phyloP scores from a whole-genome alignment of 768 basidiomycete genomes.

The Chlorophyllum brunneum region DNA sequence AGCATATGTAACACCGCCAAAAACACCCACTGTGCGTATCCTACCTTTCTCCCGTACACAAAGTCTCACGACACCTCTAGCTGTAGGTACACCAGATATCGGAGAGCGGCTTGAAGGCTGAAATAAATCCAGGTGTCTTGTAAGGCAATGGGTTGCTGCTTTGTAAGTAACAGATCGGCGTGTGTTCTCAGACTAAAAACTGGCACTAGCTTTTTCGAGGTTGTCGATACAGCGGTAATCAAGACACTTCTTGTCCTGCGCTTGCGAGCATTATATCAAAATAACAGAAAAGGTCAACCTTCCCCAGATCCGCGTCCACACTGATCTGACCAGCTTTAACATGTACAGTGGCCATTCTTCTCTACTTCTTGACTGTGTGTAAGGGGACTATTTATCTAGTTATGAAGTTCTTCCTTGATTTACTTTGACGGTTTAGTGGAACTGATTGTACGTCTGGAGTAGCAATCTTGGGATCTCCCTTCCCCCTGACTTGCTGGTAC shows the following conservation, averaged over 20 bases:
- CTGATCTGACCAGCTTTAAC: background rate
- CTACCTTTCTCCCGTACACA: background rate
- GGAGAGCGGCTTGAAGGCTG: background rate
- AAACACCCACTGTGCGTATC: background rate
- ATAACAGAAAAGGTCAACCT: background rate
- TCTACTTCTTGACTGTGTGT: background rate
- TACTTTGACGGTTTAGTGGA: background rate
- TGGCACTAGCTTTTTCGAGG: background rate
- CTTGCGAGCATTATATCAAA: background rate
- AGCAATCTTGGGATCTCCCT: no score
- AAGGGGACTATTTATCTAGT: background rate
- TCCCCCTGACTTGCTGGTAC: background rate
- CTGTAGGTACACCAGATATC: background rate
- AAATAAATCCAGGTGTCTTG: background rate
- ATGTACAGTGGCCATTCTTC: background rate
- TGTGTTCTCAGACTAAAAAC: background rate
- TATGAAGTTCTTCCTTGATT: background rate
- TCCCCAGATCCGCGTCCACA: background rate
- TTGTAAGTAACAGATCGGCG: background rate
- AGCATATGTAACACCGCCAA: conserved; percentile 2
- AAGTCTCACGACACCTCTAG: background rate
- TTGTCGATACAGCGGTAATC: conserved; percentile 2
- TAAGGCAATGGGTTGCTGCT: conserved; percentile 4
- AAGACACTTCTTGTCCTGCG: conserved; percentile 6
- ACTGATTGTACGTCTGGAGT: background rate